Base-by-base conservation (phyloP, 2,329 filamentous ascomycete genomes). In the Fusarium sp. region DNA sequence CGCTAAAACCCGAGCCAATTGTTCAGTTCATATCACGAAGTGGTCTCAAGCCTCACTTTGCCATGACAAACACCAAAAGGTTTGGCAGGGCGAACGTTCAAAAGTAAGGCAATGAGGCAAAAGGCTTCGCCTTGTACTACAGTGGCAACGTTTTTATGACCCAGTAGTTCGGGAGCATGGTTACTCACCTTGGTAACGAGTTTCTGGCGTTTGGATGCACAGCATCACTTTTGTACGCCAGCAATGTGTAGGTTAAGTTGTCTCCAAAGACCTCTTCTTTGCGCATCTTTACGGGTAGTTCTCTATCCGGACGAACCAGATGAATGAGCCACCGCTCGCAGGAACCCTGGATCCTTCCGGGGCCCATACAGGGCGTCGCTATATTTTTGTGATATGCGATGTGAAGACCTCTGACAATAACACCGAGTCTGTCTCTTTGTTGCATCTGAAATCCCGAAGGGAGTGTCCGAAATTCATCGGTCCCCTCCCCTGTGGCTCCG, bases 401-500 rank as follows among this genome's bases (percentile, higher is more conserved):
- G 38, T 55, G 48, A 53, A 23, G 67, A 55, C 42, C 42, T 56
- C 40, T 51, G 50, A 32, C 23, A 26, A 44, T 52, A 43, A 38
- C 48, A 26, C 15, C 30, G 26, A 55, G 43, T 58, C 50, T 42
- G 43, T 58, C 50, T 42, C 32, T n/a, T 17, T 34, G 47, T 32
- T 34, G 43, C 26, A 40, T 46, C 20, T 26, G 42, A 23, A 38
- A 40, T 43, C 43, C 49, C 42, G 30, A 56, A 67, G 58, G 55
- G 67, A 72, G 69, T 68, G 69, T 36, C 70, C 65, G 70, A 72
- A 68, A 71, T 54, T 32, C 34, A 32, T 71, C 68, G 70, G 68
- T 56, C 45, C 20, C 59, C 48, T 60, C 43, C 39, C 36, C 23
- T 43, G 39, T 45, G 39, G 53, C 30, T 36, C 58, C 40, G 38